Base-by-base conservation (phyloP, 2,329 filamentous ascomycete genomes). In the Cercospora zeina region DNA sequence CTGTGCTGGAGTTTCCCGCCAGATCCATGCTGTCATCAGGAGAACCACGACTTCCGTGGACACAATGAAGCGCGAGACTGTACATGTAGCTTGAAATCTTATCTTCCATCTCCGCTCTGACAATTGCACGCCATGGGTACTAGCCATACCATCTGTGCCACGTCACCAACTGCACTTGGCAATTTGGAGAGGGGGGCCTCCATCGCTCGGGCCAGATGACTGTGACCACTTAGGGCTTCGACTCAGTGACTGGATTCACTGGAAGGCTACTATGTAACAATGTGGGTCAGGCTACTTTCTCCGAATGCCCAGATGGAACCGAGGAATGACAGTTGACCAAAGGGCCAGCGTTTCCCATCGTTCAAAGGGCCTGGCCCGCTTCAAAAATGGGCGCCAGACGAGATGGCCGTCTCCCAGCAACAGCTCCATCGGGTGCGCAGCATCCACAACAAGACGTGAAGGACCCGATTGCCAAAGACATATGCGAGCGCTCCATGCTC, bases 401-500 rank as follows among this genome's bases (percentile, higher is more conserved):
- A 49, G 42, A 49, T 14, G 11, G 14, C 13, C 10, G 27, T 14
- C 11, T 19, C 8, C 13, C 21, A 30, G 42, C 11, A 49, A 27
- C 21, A 49, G 13, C 21, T 49, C 16, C 42, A 49, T 7, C 42
- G 42, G 27, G 13, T n/a, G 21, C 42, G 42, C 42, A 49, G 13
- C 42, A 34, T 13, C 13, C 37, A 16, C 36, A 31, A 10, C 36
- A 47, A 31, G 39, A 49, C 36, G 24, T 34, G 14, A 39, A 39
- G 16, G 31, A 57, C 11, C 14, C 16, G 14, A 57, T 31, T 19
- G n/a, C 54, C 6, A 31, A 30, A 14, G 19, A 24, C n/a, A 37
- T 57, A 33, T 57, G 54, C 37, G 42, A 57, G 21, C 59, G 54
- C 6, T 61, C 39, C n/a, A n/a, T n/a, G n/a, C n/a, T n/a, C 33